Evolutionary conservation across 2,329 filamentous ascomycete genomes (phyloP).

Genomic region (Zasmidium cellare): DNA sequence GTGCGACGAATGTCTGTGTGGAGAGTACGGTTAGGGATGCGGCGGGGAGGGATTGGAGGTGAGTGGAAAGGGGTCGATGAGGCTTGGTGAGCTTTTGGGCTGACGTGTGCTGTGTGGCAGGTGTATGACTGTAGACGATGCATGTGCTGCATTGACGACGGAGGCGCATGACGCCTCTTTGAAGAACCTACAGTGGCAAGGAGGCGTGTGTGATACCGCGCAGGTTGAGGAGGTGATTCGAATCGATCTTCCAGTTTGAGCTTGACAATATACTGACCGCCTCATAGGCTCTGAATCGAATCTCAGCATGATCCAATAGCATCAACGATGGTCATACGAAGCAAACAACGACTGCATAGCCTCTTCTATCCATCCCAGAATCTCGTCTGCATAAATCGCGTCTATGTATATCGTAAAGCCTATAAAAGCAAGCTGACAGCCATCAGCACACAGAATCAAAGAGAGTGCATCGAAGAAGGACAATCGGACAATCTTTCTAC

Average conservation of each 20-base stretch:
- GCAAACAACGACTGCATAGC: too few relatives aligned
- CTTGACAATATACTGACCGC: background rate
- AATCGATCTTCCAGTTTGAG: too few relatives aligned
- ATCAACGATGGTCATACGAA: too few relatives aligned
- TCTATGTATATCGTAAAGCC: too few relatives aligned
- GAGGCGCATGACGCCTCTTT: background rate
- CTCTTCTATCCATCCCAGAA: too few relatives aligned
- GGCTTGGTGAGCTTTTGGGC: background rate
- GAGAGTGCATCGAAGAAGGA: too few relatives aligned
- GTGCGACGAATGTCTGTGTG: slow-evolving; percentile 16
- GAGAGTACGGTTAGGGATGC: slow-evolving; percentile 14
- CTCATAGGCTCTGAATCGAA: background rate
- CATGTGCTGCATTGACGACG: background rate
- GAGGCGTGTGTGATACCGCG: background rate
- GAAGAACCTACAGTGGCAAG: background rate
- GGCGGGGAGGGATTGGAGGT: background rate
- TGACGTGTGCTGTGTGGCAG: background rate
- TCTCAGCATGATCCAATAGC: too few relatives aligned
- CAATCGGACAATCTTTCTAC: too few relatives aligned
- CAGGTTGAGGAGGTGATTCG: background rate
- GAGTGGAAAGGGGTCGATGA: background rate
- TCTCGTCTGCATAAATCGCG: too few relatives aligned
- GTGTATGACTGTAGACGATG: slow-evolving; percentile 8
- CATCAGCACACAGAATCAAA: too few relatives aligned
- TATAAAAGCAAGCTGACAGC: too few relatives aligned